These are phyloP conservation scores for Epichloe typhina DNA, from an alignment of 2,329 filamentous ascomycete species.

Conservation along the genomic window DNA sequence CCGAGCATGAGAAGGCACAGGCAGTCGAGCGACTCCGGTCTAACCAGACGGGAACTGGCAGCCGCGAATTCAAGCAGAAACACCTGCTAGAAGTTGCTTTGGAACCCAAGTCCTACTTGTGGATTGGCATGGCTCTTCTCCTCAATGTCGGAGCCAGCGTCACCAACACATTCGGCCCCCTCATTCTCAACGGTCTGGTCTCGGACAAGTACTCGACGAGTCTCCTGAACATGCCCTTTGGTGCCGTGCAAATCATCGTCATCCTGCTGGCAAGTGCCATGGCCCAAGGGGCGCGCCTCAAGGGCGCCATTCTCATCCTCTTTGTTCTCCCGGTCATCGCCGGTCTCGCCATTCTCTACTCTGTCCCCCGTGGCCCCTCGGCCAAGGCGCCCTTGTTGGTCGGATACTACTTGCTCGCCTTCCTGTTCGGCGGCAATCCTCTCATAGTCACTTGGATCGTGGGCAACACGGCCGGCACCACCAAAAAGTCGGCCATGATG, in stretches of 20 bases:
- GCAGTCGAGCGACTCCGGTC: conserved; percentile 58
- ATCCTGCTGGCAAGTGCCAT: conserved; percentile 47
- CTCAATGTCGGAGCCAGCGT: conserved; percentile 53
- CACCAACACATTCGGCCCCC: conserved; percentile 50
- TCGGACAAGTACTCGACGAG: conserved; percentile 44
- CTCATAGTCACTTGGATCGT: conserved; percentile 57
- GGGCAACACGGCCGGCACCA: conserved; percentile 53
- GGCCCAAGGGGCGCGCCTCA: conserved; percentile 42
- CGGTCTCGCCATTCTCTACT: conserved; percentile 42
- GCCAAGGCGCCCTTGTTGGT: conserved; percentile 31
- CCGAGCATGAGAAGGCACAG: conserved; percentile 50
- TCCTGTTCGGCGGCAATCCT: conserved; percentile 52
- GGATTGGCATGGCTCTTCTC: conserved; percentile 44
- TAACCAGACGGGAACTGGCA: conserved; percentile 65
- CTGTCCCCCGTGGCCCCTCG: conserved; percentile 31
- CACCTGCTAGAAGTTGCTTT: conserved; percentile 43
- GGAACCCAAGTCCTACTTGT: conserved; percentile 44
- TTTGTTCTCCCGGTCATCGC: conserved; percentile 48
- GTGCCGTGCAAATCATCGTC: conserved; percentile 44
- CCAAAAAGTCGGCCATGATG: conserved; percentile 53
- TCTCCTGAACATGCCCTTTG: conserved; percentile 55
- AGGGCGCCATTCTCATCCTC: conserved; percentile 38
- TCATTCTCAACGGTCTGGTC: conserved; percentile 48
- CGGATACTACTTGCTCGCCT: conserved; percentile 53
- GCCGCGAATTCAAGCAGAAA: conserved; percentile 52